Conservation (phyloP, 331 rosid species). For the Malus hybrid region DNA sequence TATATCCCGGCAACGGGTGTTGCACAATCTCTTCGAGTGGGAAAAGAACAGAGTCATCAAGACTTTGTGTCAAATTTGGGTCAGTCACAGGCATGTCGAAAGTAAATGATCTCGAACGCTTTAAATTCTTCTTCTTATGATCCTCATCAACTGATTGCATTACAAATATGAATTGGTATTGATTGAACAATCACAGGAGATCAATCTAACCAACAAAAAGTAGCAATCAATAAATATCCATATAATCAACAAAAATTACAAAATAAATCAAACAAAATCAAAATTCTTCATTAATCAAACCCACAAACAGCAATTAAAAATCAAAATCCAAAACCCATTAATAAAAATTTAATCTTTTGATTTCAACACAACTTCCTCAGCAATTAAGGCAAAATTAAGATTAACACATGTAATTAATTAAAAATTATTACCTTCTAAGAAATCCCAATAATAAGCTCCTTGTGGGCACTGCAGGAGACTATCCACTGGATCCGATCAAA, state of each 20-base stretch:
- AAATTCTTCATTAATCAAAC: background rate
- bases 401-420: background rate
- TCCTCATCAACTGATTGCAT: constrained; percentile 71
- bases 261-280: background rate
- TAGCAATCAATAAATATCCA: constrained; percentile 13
- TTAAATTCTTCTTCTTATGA: constrained; percentile 45
- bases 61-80: constrained; percentile 27
- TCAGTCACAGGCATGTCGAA: constrained; percentile 72
- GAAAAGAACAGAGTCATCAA: constrained; percentile 48
- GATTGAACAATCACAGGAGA: constrained; percentile 27
- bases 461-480: constrained; percentile 9
- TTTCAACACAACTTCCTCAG: background rate
- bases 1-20: constrained; percentile 84
- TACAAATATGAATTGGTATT: constrained; percentile 31
- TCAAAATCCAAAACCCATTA: background rate
- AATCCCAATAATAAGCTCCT: constrained; percentile 12
- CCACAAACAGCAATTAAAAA: background rate
- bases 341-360: background rate
- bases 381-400: background rate
- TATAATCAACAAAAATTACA: background rate
- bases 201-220: constrained; percentile 7
- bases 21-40: constrained; percentile 90
- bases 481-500: constrained; percentile 46
- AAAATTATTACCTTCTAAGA: constrained; percentile 19
- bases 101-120: constrained; percentile 49